These are phyloP conservation scores for Parvularia atlantis DNA, from an alignment of 78 protist genomes.

Conservation along the genomic window DNA sequence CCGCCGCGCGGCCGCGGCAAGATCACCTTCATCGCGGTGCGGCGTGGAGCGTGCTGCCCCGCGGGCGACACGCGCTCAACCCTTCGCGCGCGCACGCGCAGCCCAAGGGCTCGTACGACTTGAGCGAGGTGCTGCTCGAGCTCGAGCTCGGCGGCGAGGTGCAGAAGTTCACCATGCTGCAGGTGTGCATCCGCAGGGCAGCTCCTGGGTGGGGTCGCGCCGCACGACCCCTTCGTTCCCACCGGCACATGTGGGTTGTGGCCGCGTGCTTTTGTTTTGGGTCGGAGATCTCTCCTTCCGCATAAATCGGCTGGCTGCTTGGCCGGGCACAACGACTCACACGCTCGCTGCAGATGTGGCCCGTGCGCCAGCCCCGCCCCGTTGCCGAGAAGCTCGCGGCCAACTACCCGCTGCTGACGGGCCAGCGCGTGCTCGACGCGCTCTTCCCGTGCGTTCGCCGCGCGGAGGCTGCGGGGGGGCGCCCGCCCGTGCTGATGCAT, in stretches of 20 bases:
- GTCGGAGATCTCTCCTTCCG: too few relatives aligned
- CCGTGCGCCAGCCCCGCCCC: conserved; percentile 96
- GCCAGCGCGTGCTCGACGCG: conserved; percentile 98
- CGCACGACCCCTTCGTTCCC: too few relatives aligned
- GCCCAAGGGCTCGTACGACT: conserved; percentile 82
- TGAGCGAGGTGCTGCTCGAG: conserved; percentile 39
- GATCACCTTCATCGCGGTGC: conserved; percentile 76
- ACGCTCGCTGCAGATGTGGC: conserved; percentile 98
- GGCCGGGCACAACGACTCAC: too few relatives aligned
- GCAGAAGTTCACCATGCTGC: conserved; percentile 72
- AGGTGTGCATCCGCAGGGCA: conserved; percentile 78
- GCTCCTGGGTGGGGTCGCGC: too few relatives aligned
- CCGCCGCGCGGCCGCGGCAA: conserved; percentile 86
- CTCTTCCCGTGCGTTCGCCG: conserved; percentile 89
- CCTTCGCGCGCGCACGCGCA: too few relatives aligned
- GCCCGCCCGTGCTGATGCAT: too few relatives aligned
- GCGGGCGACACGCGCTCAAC: too few relatives aligned
- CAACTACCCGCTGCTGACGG: conserved; percentile 87
- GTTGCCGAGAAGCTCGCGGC: conserved; percentile 85
- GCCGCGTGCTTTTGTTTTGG: too few relatives aligned
- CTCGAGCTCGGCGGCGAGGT: neutral
- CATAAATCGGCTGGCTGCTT: too few relatives aligned
- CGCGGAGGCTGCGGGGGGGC: too few relatives aligned
- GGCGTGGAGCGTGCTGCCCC: too few relatives aligned
- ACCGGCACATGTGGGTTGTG: too few relatives aligned